Evolutionary conservation across 2,329 filamentous ascomycete genomes (phyloP), one percentile per base, ranked within the genome.

Genomic region (Apiospora saccharicola): DNA sequence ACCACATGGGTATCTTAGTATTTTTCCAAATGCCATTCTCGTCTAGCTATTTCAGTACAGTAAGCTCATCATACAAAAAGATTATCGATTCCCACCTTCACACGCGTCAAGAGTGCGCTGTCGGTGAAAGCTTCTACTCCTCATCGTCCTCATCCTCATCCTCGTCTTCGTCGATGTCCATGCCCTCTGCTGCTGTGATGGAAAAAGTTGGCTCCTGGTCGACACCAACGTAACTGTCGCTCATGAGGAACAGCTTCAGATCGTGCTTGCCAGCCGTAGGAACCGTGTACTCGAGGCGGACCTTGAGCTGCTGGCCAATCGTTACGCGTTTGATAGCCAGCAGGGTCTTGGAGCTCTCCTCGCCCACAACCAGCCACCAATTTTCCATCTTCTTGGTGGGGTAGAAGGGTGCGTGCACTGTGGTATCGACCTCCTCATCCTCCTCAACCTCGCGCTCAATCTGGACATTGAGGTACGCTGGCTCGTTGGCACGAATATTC

Each of bases 291-390:
- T 98, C 95, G 75, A 99, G 85, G 79, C 90, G 91, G 72, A 95
- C 89, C 79, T 94, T 92, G 78, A 98, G 84, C 80, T 93, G 91
- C 77, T 89, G 90, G 53, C 91, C 93, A 75, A 99, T 92, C 1
- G 95, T 97, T 73, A 99, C 92, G 77, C 96, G 90, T 88, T 98
- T 99, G 86, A 98, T 98, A 3, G 94, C 95, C 72, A 98, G 86
- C 74, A 99, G 86, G 75, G 89, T 95, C 86, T 94, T 96, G 53
- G 93, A 94, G 81, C 90, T 93, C 84, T 98, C 95, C 77, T 98
- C 95, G 43, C 95, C 96, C 46, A 99, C 94, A 26, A 99, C 94
- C 71, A 99, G 85, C 96, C 96, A 99, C 95, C 95, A 99, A 81
- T 96, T 98, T 87, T 99, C 96, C 86, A 94, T 92, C 88, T 99